These are phyloP conservation scores for Daldinia vernicosa DNA, from an alignment of 495 filamentous ascomycete species.

Conservation along the genomic window DNA sequence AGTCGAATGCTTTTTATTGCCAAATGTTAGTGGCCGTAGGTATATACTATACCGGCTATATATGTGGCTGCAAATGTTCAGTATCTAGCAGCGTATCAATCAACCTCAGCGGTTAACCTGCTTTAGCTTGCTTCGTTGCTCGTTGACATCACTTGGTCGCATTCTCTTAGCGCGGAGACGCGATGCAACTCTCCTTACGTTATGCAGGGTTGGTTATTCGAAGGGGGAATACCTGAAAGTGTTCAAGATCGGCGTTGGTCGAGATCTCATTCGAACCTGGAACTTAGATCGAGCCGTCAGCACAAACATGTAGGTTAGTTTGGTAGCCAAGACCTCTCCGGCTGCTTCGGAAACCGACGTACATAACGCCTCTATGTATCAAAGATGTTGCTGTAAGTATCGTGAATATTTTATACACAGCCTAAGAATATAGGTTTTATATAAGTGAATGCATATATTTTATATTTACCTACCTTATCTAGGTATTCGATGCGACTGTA, in stretches of 20 bases:
- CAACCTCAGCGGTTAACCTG: constrained; percentile 14
- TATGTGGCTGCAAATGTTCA: neutral
- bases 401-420: neutral
- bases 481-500: neutral
- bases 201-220: constrained; percentile 20
- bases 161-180: constrained; percentile 32
- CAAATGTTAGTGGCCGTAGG: too few species aligned
- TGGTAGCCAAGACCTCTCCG: neutral
- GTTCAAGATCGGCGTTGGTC: constrained; percentile 23
- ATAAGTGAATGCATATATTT: neutral
- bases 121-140: constrained; percentile 23
- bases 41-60: too few species aligned
- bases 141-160: constrained; percentile 40
- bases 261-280: constrained; percentile 19
- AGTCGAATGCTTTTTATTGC: neutral
- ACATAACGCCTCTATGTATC: neutral
- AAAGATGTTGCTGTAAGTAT: neutral
- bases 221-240: constrained; percentile 10
- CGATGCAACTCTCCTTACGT: constrained; percentile 27
- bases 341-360: neutral
- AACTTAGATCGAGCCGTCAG: constrained; percentile 14
- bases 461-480: neutral
- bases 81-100: neutral
- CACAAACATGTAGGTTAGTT: neutral
- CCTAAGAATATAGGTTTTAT: neutral